Base-by-base conservation (phyloP, 2,329 filamentous ascomycete species). In the Leptographium galeiforme region DNA sequence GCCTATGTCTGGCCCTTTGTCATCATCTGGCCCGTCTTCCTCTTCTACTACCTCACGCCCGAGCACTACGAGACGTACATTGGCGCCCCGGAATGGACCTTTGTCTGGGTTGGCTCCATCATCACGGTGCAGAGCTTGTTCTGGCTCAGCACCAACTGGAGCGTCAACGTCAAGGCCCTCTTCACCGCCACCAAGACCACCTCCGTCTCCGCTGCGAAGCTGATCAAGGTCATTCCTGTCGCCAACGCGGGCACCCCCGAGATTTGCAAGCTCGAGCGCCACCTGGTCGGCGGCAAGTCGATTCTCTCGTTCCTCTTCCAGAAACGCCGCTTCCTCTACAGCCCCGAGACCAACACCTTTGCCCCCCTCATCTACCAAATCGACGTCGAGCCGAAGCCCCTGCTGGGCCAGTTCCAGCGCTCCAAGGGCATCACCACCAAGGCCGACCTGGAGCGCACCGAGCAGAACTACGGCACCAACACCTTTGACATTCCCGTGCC, bases 61-160 rank as follows among this genome's bases (percentile, higher is more conserved):
- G 84, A 89, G 52, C 82, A 87, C 60, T 98, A 98, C 69, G 85
- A 95, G 60, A 85, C 84, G 65, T 84, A 97, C 72, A 94, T 98
- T 59, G 81, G 86, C 62, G 90, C 85, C n/a, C 83, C 86, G 61
- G 93, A 98, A 75, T 98, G 93, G 91, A 97, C 94, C 1, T 95
- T 95, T 66, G 88, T 98, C 58, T 98, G 88, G 83, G 80, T 85
- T 60, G 91, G 87, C 63, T 78, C 82, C 60, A 96, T 98, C 65
- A 76, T 94, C 67, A 95, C 90, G 12, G 64, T 85, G 54, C 94
- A 98, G 73, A 83, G 87, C 58, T 77, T 98, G 58, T 72, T 89
- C 61, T 98, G 93, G 91, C 78, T 98, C 57, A 91, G 87, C 72
- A 98, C 93, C 48, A 89, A 97, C 72, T 98, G 93, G 93, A 97